Conservation (phyloP, 2,329 filamentous ascomycete genomes). For the Penicillium griseofulvum region DNA sequence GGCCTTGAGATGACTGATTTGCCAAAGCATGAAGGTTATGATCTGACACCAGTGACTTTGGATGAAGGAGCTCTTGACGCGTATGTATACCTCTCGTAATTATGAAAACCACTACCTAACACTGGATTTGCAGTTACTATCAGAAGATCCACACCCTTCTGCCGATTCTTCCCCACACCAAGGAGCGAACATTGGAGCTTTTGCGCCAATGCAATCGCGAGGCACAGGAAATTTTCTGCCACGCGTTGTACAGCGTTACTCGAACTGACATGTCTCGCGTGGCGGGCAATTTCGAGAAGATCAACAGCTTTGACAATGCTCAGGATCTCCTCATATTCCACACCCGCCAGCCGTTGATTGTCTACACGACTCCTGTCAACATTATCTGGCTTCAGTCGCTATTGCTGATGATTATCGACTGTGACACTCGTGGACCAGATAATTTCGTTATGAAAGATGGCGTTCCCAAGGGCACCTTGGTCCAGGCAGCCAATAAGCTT, state of each 20-base stretch:
- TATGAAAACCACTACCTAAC: constrained; percentile 7
- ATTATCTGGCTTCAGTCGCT: constrained; percentile 44
- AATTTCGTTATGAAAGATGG: constrained; percentile 43
- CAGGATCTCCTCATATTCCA: constrained; percentile 41
- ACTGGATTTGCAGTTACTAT: constrained; percentile 36
- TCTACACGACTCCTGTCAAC: constrained; percentile 37
- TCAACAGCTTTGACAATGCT: constrained; percentile 40
- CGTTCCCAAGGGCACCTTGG: constrained; percentile 40
- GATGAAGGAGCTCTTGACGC: constrained; percentile 42
- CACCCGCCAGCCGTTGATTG: constrained; percentile 37
- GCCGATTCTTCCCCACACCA: constrained; percentile 43
- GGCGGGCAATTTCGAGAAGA: constrained; percentile 33
- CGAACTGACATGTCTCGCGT: constrained; percentile 38
- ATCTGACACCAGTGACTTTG: constrained; percentile 36
- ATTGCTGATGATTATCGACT: constrained; percentile 44
- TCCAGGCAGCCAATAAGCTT: constrained; percentile 41
- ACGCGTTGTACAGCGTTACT: constrained; percentile 41
- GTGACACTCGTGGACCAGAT: constrained; percentile 42
- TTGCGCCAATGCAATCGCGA: constrained; percentile 42
- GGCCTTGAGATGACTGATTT: constrained; percentile 34
- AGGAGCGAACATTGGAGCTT: constrained; percentile 36
- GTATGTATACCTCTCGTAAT: constrained; percentile 23
- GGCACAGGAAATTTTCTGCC: constrained; percentile 42
- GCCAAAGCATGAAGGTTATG: constrained; percentile 32
- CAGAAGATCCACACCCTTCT: constrained; percentile 41